Evolutionary conservation across 1,284 basidiomycete species (phyloP).

Genomic region (Fomitopsis betulina): DNA sequence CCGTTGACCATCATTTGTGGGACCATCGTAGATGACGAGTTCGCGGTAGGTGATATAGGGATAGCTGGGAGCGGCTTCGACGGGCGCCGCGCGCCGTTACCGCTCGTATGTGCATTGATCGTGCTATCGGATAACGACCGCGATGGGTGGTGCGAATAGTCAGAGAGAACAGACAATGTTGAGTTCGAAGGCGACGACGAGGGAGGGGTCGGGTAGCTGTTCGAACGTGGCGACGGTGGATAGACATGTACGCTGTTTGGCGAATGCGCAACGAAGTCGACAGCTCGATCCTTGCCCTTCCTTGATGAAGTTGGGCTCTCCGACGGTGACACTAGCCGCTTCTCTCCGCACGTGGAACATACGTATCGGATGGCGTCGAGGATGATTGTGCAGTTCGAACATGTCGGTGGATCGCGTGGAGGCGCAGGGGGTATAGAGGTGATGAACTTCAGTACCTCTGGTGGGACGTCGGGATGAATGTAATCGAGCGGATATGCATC

Average conservation of each 20-base stretch:
- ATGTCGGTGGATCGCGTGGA: constrained; percentile 67
- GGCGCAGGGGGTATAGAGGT: constrained; percentile 44
- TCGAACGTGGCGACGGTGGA: constrained; percentile 7
- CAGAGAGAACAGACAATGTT: constrained; percentile 29
- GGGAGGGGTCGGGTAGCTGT: constrained; percentile 3
- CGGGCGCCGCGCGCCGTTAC: background rate
- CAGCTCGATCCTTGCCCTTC: constrained; percentile 25
- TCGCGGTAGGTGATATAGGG: background rate
- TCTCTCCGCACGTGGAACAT: constrained; percentile 82
- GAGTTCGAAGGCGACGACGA: constrained; percentile 33
- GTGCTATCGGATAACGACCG: constrained; percentile 16
- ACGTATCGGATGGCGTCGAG: constrained; percentile 83
- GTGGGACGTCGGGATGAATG: constrained; percentile 38
- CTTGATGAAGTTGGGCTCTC: constrained; percentile 6
- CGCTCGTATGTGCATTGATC: constrained; percentile 10
- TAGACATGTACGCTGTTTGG: constrained; percentile 5
- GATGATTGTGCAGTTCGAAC: constrained; percentile 72
- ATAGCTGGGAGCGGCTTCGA: constrained; percentile 14
- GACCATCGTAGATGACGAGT: constrained; percentile 4
- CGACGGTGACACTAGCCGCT: constrained; percentile 35
- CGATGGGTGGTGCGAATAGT: constrained; percentile 7
- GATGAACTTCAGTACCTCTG: constrained; percentile 53
- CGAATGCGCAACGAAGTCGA: constrained; percentile 13
- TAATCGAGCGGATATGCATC: constrained; percentile 26
- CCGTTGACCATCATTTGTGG: background rate